Evolutionary conservation across 805 yeast species (phyloP).

Genomic region (Suhomyces tanzawaensis): DNA sequence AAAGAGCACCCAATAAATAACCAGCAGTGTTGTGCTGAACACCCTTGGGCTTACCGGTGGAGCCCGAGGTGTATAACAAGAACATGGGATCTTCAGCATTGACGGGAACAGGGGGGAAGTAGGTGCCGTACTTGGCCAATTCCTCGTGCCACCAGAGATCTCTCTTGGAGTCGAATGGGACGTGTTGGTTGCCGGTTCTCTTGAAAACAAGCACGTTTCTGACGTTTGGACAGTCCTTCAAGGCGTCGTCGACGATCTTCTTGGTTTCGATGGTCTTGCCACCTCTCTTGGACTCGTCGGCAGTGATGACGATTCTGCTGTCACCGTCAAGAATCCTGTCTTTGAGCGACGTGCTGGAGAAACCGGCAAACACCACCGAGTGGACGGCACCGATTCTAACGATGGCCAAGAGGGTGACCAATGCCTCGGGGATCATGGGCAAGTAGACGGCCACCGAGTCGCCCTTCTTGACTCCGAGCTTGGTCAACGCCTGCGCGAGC

Average conservation of each 20-base stretch:
- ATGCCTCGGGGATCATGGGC: constrained; percentile 98
- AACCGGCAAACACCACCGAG: constrained; percentile 96
- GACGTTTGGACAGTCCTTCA: constrained; percentile 70
- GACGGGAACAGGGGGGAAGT: constrained; percentile 84
- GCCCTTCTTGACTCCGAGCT: constrained; percentile 89
- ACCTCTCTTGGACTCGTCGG: constrained; percentile 95
- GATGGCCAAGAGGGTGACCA: constrained; percentile 90
- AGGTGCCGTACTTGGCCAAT: constrained; percentile 73
- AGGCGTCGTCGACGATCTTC: constrained; percentile 92
- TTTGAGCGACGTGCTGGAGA: constrained; percentile 85
- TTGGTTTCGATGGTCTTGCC: constrained; percentile 91
- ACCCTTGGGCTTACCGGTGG: constrained; percentile 89
- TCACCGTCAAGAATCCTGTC: constrained; percentile 90
- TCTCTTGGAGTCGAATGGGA: constrained; percentile 74
- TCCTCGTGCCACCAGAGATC: constrained; percentile 98
- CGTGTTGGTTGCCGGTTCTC: constrained; percentile 76
- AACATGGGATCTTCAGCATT: constrained; percentile 83
- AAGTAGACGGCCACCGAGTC: constrained; percentile 95
- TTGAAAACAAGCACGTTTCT: constrained; percentile 81
- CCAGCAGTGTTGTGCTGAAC: constrained; percentile 82
- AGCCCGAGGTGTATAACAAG: constrained; percentile 80
- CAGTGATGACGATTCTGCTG: constrained; percentile 83
- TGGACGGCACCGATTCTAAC: constrained; percentile 94
- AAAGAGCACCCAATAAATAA: constrained; percentile 66
- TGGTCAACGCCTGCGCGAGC: constrained; percentile 77